phyloP scores from a whole-genome alignment of 169 alveolate genomes.

The Cytauxzoon felis region DNA sequence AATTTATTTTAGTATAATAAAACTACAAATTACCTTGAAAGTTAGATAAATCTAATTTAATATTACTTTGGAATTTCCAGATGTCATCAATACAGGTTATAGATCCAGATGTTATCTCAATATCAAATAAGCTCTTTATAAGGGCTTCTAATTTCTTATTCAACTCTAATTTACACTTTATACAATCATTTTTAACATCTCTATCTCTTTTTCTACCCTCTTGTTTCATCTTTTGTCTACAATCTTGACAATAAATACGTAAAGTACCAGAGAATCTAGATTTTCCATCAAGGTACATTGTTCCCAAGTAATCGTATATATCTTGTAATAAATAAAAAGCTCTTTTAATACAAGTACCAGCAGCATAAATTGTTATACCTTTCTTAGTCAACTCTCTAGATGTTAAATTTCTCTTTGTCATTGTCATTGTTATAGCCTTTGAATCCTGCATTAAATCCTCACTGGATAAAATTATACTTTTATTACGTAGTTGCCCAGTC shows the following conservation, averaged over 20 bases:
- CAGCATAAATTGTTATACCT: conserved; percentile 23
- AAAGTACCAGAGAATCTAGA: neutral
- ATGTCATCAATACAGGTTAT: conserved; percentile 36
- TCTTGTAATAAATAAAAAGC: conserved; percentile 54
- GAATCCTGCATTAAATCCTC: neutral
- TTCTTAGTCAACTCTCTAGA: neutral
- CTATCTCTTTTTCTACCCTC: neutral
- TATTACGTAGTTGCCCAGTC: conserved; percentile 32
- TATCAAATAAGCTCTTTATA: conserved; percentile 24
- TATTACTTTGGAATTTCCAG: conserved; percentile 7
- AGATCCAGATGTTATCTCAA: conserved; percentile 36
- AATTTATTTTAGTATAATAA: too few species aligned
- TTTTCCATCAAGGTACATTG: neutral
- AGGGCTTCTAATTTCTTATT: conserved; percentile 10
- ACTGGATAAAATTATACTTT: too few species aligned
- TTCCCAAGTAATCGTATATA: conserved; percentile 18
- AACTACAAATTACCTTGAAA: too few species aligned
- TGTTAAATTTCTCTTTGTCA: conserved; percentile 12
- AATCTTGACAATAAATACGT: neutral
- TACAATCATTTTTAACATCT: neutral
- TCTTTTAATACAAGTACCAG: conserved; percentile 48
- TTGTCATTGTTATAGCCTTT: neutral
- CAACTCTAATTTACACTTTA: neutral
- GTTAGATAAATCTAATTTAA: too few species aligned
- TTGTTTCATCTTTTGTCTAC: neutral